A percentile compares a stretch with the other conserved stretches of the same genome.
phyloP scores from a whole-genome alignment of 345 rosid species.

The Lagerstroemia speciosa region DNA sequence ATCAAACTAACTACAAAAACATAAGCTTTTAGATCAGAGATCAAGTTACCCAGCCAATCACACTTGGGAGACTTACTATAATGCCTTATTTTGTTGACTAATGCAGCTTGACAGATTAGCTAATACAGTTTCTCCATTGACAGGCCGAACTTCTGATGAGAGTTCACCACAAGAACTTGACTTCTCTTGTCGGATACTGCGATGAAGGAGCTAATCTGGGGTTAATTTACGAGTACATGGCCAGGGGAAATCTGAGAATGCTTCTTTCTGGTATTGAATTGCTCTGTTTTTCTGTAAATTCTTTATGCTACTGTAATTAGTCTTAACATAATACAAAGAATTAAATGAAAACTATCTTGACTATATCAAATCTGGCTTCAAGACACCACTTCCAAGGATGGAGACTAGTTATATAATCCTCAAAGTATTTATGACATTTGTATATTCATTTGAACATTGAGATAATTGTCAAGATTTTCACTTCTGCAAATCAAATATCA shows the following conservation, averaged over 20 bases:
- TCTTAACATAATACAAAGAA: no score
- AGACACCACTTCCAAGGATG: neutral
- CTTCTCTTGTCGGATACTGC: neutral
- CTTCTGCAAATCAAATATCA: neutral
- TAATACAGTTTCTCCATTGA: neutral
- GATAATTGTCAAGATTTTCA: no score
- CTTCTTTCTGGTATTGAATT: conserved; percentile 3
- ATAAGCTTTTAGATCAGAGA: no score
- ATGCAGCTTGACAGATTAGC: neutral
- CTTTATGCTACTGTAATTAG: no score
- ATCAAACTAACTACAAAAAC: neutral
- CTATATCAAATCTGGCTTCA: no score
- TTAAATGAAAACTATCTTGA: neutral
- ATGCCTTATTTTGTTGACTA: no score
- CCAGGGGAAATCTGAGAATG: neutral
- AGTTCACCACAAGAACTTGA: conserved; percentile 7
- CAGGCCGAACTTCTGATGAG: conserved; percentile 6
- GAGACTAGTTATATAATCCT: neutral
- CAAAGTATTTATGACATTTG: neutral
- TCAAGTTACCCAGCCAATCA: no score
- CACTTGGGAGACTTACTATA: neutral
- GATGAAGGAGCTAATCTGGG: neutral
- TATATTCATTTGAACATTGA: no score
- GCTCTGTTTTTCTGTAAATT: neutral
- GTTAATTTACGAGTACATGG: conserved; percentile 6